These are phyloP conservation scores for Mortierella sp. DNA, from an alignment of 371 early-diverging fungal genomes.

Conservation along the genomic window DNA sequence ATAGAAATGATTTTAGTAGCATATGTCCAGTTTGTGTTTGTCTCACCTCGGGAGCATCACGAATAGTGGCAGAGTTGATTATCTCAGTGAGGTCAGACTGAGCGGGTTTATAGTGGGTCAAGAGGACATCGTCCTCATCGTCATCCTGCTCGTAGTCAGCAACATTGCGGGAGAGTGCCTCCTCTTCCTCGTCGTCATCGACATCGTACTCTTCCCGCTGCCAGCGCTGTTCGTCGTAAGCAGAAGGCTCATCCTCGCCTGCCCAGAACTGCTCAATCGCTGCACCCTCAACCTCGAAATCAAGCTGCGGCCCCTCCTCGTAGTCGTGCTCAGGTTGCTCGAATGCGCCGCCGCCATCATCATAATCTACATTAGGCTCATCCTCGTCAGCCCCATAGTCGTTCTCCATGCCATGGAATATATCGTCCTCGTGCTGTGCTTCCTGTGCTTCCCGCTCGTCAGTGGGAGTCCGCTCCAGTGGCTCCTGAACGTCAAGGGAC, in stretches of 20 bases:
- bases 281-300: not conserved
- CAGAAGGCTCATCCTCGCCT: not conserved
- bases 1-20: not conserved
- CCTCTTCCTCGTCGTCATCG: not conserved
- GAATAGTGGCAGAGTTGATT: not conserved
- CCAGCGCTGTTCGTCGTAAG: not conserved
- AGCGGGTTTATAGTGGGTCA: not conserved
- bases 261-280: not conserved
- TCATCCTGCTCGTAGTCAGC: not conserved
- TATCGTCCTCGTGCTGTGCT: not conserved
- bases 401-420: not conserved
- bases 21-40: not conserved
- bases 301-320: not conserved
- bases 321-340: not conserved
- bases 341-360: not conserved
- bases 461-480: not conserved
- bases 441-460: not conserved
- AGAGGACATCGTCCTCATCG: not conserved
- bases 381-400: not conserved
- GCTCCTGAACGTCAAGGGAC: not conserved
- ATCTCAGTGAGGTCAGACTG: not conserved
- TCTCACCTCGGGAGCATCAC: not conserved
- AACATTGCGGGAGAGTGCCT: not conserved
- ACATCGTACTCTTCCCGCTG: not conserved
- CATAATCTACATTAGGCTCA: not conserved